These are phyloP conservation scores for Hortaea sp. DNA, from an alignment of 2,329 filamentous ascomycete species.

Conservation along the genomic window DNA sequence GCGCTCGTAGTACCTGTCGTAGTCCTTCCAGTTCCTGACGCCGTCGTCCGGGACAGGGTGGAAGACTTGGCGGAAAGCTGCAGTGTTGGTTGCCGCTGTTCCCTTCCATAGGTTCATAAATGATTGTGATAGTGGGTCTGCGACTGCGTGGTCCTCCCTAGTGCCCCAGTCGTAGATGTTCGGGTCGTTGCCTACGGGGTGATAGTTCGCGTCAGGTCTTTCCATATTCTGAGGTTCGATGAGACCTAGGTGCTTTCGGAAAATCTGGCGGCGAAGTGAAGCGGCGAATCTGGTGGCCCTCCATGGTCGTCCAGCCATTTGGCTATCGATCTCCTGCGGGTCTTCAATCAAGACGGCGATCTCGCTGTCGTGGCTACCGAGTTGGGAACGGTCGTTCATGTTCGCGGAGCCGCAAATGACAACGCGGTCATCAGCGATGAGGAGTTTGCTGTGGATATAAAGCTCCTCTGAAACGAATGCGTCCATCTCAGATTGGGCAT, in stretches of 20 bases:
- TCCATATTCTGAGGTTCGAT: conserved; percentile 64
- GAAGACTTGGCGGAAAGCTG: conserved; percentile 72
- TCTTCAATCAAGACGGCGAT: conserved; percentile 86
- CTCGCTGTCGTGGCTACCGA: conserved; percentile 76
- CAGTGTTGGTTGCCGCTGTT: conserved; percentile 68
- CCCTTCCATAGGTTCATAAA: conserved; percentile 64
- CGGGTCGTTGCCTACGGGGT: conserved; percentile 44
- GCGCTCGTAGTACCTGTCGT: conserved; percentile 58
- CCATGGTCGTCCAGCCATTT: conserved; percentile 64
- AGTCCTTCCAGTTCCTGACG: conserved; percentile 62
- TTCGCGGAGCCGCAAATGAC: conserved; percentile 74
- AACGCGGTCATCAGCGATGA: conserved; percentile 72
- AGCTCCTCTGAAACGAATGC: conserved; percentile 54
- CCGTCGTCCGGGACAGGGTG: conserved; percentile 63
- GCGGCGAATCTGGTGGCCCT: conserved; percentile 66
- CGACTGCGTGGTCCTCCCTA: conserved; percentile 47
- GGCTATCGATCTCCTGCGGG: conserved; percentile 55
- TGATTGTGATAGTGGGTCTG: conserved; percentile 59
- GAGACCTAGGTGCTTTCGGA: conserved; percentile 83
- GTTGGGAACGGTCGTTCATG: conserved; percentile 63
- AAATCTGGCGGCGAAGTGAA: conserved; percentile 73
- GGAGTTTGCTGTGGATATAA: conserved; percentile 58
- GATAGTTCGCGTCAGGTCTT: conserved; percentile 45
- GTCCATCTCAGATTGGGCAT: conserved; percentile 46
- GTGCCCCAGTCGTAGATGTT: conserved; percentile 44